Percentiles rank a stretch among this genome's conserved stretches.
Conservation (phyloP, 202 grass and related monocot genomes). For the Zizania palustris region DNA sequence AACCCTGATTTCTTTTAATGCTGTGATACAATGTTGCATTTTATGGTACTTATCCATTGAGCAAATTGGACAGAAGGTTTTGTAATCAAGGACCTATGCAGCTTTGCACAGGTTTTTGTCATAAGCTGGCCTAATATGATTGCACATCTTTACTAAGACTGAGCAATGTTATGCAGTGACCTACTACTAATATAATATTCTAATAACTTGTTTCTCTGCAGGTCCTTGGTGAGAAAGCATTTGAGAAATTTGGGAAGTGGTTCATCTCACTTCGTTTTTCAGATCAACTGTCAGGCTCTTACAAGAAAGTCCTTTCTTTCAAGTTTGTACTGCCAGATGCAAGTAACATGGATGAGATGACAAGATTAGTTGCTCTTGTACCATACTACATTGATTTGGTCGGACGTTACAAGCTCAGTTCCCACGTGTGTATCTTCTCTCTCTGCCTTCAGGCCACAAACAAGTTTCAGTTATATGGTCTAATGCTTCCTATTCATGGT, state of each 20-base stretch:
- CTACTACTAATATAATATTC: conserved; percentile 9
- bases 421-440: conserved; percentile 51
- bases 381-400: conserved; percentile 96
- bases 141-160: background rate
- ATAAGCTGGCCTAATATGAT: background rate
- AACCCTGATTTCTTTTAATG: background rate
- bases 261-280: conserved; percentile 94
- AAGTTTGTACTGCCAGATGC: conserved; percentile 92
- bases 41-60: conserved; percentile 6
- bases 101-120: background rate
- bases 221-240: conserved; percentile 94
- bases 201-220: conserved; percentile 35
- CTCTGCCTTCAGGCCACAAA: background rate
- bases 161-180: background rate
- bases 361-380: conserved; percentile 83
- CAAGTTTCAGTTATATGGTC: background rate
- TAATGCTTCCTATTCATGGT: conserved; percentile 20
- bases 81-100: background rate
- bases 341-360: conserved; percentile 79
- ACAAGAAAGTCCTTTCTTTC: conserved; percentile 84
- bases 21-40: background rate
- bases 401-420: conserved; percentile 92
- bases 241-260: conserved; percentile 91
- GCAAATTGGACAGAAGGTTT: conserved; percentile 1
- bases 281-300: conserved; percentile 77